phyloP scores from a whole-genome alignment of 2,329 filamentous ascomycete genomes.

The Calonectria hawksworthii region DNA sequence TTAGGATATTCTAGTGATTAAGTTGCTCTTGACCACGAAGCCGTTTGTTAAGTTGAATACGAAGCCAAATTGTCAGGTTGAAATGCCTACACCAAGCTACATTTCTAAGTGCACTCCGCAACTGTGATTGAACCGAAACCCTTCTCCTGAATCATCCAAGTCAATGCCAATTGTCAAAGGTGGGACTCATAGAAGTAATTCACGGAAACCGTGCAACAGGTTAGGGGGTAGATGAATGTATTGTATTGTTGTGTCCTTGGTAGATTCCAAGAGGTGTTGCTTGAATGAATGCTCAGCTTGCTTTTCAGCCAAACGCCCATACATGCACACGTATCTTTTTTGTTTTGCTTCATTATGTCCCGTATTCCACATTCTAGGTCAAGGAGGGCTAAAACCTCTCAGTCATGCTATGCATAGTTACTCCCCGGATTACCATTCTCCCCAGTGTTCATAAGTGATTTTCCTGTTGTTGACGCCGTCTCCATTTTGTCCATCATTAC shows the following conservation, averaged over 20 bases:
- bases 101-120: background rate
- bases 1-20: conserved; percentile 2
- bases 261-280: background rate
- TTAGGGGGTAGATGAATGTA: background rate
- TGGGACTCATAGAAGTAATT: background rate
- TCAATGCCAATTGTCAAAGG: no score
- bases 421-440: background rate
- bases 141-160: no score
- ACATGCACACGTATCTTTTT: background rate
- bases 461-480: conserved; percentile 11
- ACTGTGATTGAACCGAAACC: background rate
- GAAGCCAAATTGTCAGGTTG: background rate
- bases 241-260: background rate
- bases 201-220: no score
- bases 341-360: conserved; percentile 1
- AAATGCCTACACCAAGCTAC: background rate
- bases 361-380: background rate
- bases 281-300: background rate
- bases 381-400: background rate
- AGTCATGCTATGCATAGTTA: background rate
- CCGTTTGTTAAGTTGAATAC: conserved; percentile 8
- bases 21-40: conserved; percentile 1
- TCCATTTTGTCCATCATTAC: conserved; percentile 2
- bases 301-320: background rate
- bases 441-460: background rate